Evolutionary conservation across 768 basidiomycete genomes (phyloP).

Genomic region (Tylopilus sp.): DNA sequence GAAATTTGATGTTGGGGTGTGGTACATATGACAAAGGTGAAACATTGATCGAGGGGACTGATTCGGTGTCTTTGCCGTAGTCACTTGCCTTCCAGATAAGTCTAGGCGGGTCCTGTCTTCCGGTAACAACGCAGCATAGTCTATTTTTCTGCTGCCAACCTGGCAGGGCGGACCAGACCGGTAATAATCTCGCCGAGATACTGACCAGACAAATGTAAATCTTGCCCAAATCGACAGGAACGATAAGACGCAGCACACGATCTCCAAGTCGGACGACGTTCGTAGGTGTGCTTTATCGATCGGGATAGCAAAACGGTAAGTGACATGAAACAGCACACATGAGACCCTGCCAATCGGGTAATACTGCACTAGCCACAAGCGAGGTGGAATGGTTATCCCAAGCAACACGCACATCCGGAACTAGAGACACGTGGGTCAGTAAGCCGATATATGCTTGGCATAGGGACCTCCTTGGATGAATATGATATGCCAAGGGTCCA

Average conservation of each 20-base stretch:
- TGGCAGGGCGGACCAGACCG: slow-evolving; percentile 2
- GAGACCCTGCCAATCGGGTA: neutral
- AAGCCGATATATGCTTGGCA: neutral
- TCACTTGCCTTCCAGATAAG: slow-evolving; percentile 32
- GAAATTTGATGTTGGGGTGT: slow-evolving; percentile 9
- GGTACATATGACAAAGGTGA: slow-evolving; percentile 35
- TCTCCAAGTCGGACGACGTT: neutral
- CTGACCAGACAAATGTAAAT: slow-evolving; percentile 3
- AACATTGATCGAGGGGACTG: slow-evolving; percentile 45
- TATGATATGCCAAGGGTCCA: neutral
- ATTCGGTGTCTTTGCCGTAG: slow-evolving; percentile 23
- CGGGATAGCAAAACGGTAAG: too few species aligned
- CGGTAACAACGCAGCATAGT: slow-evolving; percentile 35
- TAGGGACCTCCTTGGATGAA: neutral
- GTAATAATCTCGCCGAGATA: slow-evolving; percentile 6
- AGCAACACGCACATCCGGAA: too few species aligned
- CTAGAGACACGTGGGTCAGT: neutral
- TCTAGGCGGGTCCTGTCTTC: slow-evolving; percentile 33
- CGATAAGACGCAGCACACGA: neutral
- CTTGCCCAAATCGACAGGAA: neutral
- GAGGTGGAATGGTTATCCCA: neutral
- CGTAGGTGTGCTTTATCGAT: neutral
- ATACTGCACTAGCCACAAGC: slow-evolving; percentile 4
- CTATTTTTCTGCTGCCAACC: slow-evolving; percentile 21
- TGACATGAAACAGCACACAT: neutral